Evolutionary conservation across 345 rosid genomes (phyloP), one percentile per base, ranked within the genome.

Genomic region (Lepidium sativum): DNA sequence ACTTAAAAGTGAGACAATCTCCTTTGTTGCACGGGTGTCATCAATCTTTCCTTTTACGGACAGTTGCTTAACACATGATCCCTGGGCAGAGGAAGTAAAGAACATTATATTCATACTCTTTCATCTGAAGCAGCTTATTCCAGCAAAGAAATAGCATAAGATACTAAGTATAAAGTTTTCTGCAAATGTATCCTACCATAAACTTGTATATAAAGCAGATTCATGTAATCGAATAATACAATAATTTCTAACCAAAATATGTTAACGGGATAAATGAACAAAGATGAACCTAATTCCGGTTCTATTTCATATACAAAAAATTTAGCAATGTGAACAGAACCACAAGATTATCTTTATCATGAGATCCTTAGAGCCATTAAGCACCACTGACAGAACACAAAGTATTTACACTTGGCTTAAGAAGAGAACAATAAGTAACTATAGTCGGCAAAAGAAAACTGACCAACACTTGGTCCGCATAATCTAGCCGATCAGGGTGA

Each of bases 401-500:
- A 27, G 48, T 52, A 34, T 37, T 47, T 62, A 59, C 31, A 66
- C 38, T 11, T 43, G 51, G 41, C 20, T 72, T 50, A 52, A 51
- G 27, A 58, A 43, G 49, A 43, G 37, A 58, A 51, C 25, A 60
- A 41, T 41, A 34, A 6, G 61, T 31, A 33, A 21, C 43, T 69
- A 38, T 43, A 59, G 50, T 21, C 29, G 9, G 27, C 43, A 23
- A 38, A 60, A 53, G 63, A 54, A 66, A 38, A 60, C 77, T 60
- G 55, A 73, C 77, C 77, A 73, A 39, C 45, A 73, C 99, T 95
- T 95, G 95, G 77, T 95, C 99, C 10, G 96, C 97, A 80, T 95
- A 91, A 75, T 95, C 97, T 67, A 95, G 89, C 56, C 99, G 92
- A 63, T 95, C 99, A 31, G 99, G 99, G 71, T 95, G 99, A 67